Percentiles rank a stretch among this genome's conserved stretches.
These are phyloP conservation scores for Petrea volubilis DNA, from an alignment of 257 asterid genomes.

Conservation along the genomic window DNA sequence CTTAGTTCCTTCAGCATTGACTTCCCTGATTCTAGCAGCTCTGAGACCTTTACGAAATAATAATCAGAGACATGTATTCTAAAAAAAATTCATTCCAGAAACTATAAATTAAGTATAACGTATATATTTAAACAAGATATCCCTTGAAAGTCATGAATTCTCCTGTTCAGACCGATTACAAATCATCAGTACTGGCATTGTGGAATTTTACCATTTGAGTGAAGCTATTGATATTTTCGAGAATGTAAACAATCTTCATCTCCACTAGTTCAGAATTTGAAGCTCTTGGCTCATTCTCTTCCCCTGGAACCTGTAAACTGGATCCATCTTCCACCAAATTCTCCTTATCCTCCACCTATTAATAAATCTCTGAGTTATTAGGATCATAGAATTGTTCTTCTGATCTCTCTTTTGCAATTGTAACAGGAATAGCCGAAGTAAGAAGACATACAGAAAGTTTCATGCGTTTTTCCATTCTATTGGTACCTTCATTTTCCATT, in stretches of 20 bases:
- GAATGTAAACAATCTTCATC: slow-evolving; percentile 72
- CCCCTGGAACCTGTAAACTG: slow-evolving; percentile 39
- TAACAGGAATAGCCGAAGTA: slow-evolving; percentile 18
- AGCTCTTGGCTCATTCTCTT: slow-evolving; percentile 48
- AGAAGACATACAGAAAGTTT: slow-evolving; percentile 55
- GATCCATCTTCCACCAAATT: slow-evolving; percentile 38
- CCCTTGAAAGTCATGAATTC: neutral
- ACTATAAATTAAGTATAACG: neutral
- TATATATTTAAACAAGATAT: slow-evolving; percentile 5
- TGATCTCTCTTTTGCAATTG: slow-evolving; percentile 9
- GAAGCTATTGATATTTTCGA: slow-evolving; percentile 69
- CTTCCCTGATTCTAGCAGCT: slow-evolving; percentile 91
- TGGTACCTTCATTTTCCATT: slow-evolving; percentile 50
- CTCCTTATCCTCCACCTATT: slow-evolving; percentile 43
- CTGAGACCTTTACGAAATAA: slow-evolving; percentile 62
- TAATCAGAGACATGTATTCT: slow-evolving; percentile 20
- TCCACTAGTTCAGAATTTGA: slow-evolving; percentile 66
- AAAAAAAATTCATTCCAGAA: slow-evolving; percentile 9
- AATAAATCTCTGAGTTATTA: neutral
- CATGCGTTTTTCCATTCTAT: slow-evolving; percentile 51
- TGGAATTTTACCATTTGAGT: slow-evolving; percentile 66
- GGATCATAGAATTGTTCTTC: neutral
- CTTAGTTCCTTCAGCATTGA: slow-evolving; percentile 77
- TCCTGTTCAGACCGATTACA: neutral
- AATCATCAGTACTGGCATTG: neutral